Conservation (phyloP, 192 early-diverging fungal genomes). For the Spinellus fusiger region DNA sequence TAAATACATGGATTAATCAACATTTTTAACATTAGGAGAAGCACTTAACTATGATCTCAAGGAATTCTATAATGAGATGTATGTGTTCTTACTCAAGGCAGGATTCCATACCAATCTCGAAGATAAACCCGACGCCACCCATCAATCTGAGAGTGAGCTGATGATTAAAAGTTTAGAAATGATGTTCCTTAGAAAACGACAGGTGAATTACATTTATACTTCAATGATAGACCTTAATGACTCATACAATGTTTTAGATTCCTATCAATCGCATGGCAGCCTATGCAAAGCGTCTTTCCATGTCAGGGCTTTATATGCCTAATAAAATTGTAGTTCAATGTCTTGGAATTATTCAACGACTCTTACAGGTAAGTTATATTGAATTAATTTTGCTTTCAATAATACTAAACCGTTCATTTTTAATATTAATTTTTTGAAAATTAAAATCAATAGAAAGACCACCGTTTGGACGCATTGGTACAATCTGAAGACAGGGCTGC, state of each 20-base stretch:
- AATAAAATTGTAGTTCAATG: constrained; percentile 65
- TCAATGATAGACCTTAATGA: too few species aligned
- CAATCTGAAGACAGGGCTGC: constrained; percentile 46
- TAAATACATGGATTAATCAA: too few species aligned
- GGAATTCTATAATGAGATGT: constrained; percentile 87
- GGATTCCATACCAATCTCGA: constrained; percentile 62
- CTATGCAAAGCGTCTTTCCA: constrained; percentile 80
- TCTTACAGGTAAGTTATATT: constrained; percentile 46
- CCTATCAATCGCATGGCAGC: constrained; percentile 79
- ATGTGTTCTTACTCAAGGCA: constrained; percentile 68
- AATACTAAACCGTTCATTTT: neutral
- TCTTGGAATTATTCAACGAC: constrained; percentile 54
- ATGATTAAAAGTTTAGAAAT: constrained; percentile 78
- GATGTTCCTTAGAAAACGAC: constrained; percentile 74
- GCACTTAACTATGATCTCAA: constrained; percentile 87
- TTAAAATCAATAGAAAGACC: constrained; percentile 36
- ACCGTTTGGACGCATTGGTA: constrained; percentile 45
- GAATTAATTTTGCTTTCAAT: neutral
- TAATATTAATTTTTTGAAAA: constrained; percentile 9
- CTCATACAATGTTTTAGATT: too few species aligned
- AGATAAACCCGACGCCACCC: constrained; percentile 32
- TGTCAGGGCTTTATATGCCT: constrained; percentile 69
- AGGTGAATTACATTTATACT: too few species aligned
- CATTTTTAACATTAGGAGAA: constrained; percentile 49
- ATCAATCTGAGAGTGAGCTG: constrained; percentile 73